phyloP scores from a whole-genome alignment of 495 filamentous ascomycete genomes.

The Clohesyomyces aquaticus region DNA sequence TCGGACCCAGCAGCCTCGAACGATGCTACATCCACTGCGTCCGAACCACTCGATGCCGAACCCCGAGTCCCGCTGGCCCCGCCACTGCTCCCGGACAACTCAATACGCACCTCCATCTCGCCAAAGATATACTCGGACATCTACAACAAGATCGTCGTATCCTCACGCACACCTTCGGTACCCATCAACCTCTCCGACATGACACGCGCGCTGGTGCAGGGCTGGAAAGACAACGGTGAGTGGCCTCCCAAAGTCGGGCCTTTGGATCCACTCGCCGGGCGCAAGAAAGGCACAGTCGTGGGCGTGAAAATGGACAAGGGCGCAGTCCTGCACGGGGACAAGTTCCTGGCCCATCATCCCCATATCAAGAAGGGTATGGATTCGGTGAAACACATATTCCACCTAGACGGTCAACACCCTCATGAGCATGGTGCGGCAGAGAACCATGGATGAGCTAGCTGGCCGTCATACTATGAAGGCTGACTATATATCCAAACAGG shows the following conservation, averaged over 20 bases:
- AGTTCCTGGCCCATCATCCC: slow-evolving; percentile 35
- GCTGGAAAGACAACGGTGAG: slow-evolving; percentile 92
- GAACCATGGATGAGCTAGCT: slow-evolving; percentile 7
- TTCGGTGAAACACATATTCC: slow-evolving; percentile 41
- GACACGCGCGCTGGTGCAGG: slow-evolving; percentile 78
- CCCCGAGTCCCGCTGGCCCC: slow-evolving; percentile 52
- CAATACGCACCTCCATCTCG: slow-evolving; percentile 73
- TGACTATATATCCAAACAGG: neutral
- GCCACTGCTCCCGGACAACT: slow-evolving; percentile 67
- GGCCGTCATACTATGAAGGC: neutral
- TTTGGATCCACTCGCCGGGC: slow-evolving; percentile 40
- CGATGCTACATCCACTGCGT: neutral
- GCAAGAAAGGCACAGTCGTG: slow-evolving; percentile 24
- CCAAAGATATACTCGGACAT: slow-evolving; percentile 75
- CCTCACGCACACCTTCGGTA: slow-evolving; percentile 75
- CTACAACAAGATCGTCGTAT: slow-evolving; percentile 82
- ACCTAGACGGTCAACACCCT: slow-evolving; percentile 36
- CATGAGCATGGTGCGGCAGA: neutral
- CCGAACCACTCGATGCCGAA: slow-evolving; percentile 6
- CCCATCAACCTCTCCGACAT: slow-evolving; percentile 87
- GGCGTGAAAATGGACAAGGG: slow-evolving; percentile 21
- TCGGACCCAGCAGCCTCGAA: neutral
- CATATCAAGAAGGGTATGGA: slow-evolving; percentile 43
- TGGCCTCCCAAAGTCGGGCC: slow-evolving; percentile 76
- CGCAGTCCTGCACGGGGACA: slow-evolving; percentile 10